Base-by-base conservation (phyloP, 306 rosid species). In the Spatholobus suberectus region DNA sequence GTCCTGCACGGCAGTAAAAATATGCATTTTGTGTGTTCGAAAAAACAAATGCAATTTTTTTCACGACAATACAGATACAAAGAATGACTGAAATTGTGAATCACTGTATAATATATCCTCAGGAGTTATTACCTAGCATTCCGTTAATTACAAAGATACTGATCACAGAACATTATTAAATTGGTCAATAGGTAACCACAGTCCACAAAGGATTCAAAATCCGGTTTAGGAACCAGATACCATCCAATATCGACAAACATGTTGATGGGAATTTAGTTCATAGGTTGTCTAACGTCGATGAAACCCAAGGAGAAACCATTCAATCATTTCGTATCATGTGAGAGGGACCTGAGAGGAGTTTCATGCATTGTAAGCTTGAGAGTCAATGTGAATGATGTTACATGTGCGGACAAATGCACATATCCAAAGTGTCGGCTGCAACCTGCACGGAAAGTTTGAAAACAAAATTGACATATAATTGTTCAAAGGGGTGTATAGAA, bases 221-320 rank as follows among this genome's bases (percentile, higher is more conserved):
- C 51, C 35, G 38, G 62, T 43, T 23, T 11, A 35, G 80, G 80
- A 63, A 73, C 18, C 37, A 10, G 69, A 73, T 73, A 4, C 38
- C 52, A 55, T 3, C 0, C 2, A 1, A 18, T 46, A 11, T 27
- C 2, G 40, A 12, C 62, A 35, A 54, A 71, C 11, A 40, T 24
- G 27, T 34, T 40, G 27, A 8, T 14, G 38, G 69, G 57, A 75
- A 75, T 40, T 57, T 58, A 75, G 41, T 75, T 75, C 70, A 40
- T 58, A 58, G 70, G 70, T 58, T 38, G 55, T 75, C 40, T 15
- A 40, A 75, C 10, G 40, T 57, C 7, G 41, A 38, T 75, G 70
- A 23, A 54, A 75, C 0, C 11, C 10, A 75, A 40, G 2, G 37
- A 14, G 26, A 57, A 75, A 38, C 15, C 5, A 38, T 57, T 23